A percentile compares a stretch with the other conserved stretches of the same genome.
Evolutionary conservation across 108 stramenopile species (phyloP).

Genomic region (Cyclostephanos invisitatus): DNA sequence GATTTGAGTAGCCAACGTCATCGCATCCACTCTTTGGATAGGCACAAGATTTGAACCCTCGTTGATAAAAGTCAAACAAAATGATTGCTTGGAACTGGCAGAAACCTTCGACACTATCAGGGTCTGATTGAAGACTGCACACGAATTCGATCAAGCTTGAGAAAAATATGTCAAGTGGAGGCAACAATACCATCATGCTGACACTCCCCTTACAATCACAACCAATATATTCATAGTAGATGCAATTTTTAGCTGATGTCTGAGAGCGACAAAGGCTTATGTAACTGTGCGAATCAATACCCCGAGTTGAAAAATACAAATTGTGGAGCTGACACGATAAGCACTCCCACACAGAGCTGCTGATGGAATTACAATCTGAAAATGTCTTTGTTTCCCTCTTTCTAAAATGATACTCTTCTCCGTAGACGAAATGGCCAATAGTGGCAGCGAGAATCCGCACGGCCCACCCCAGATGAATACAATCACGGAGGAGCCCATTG

Average conservation of each 20-base stretch:
- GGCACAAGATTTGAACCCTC: constrained; percentile 5
- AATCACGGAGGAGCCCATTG: constrained; percentile 28
- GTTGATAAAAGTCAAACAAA: constrained; percentile 32
- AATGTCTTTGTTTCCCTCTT: not conserved
- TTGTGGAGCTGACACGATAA: constrained; percentile 22
- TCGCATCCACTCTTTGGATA: constrained; percentile 7
- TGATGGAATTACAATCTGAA: constrained; percentile 6
- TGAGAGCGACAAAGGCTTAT: not conserved
- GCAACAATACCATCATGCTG: constrained; percentile 22
- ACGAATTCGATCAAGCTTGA: constrained; percentile 31
- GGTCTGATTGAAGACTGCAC: constrained; percentile 7
- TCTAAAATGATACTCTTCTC: constrained; percentile 15
- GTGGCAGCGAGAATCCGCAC: constrained; percentile 33
- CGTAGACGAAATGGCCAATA: constrained; percentile 16
- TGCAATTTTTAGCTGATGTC: constrained; percentile 11
- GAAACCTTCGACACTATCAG: constrained; percentile 18
- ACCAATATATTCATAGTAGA: constrained; percentile 17
- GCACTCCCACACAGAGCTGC: constrained; percentile 25
- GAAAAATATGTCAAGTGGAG: constrained; percentile 26
- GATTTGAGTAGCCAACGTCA: not conserved
- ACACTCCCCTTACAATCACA: not conserved
- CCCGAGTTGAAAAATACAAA: constrained; percentile 28
- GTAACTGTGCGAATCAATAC: constrained; percentile 12
- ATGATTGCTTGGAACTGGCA: constrained; percentile 30
- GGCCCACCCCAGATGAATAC: constrained; percentile 41